Evolutionary conservation across 768 basidiomycete species (phyloP), one percentile per base, ranked within the genome.

Genomic region (Dacryopinax primogenitus): DNA sequence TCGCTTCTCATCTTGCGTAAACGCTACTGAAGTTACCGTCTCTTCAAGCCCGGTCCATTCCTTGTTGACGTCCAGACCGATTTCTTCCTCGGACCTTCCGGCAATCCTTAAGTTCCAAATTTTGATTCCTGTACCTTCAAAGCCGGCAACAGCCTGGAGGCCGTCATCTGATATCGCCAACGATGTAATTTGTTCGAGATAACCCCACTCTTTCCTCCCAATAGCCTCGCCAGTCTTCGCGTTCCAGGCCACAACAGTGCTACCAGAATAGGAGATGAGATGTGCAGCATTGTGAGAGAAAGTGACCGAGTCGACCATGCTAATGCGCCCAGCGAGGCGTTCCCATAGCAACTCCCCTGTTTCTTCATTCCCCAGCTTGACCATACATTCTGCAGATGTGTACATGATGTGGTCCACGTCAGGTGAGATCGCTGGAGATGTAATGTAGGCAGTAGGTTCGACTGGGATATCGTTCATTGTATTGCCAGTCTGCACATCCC

Each of bases 61-160:
- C 65, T 9, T 65, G 65, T 1, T 68, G 63, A 26, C 37, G 16
- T 6, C 36, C 18, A 13, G 45, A 15, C 12, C 68, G 66, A 33
- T 65, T 32, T 72, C 39, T n/a, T n/a, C n/a, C n/a, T 32, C 78
- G 68, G 36, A 78, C 72, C 36, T 23, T 6, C 72, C 70, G 9
- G 77, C 78, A 1, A 73, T 77, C 33, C 69, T 62, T 62, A 75
- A 73, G 67, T 78, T 77, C 79, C 79, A 80, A 1, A 80, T 73
- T 35, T 77, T 73, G 34, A 80, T 75, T 68, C 77, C 73, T 21
- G 74, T 75, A 67, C 79, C 78, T 23, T 77, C 70, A 37, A 72
- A 73, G 4, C 78, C 77, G 21, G 77, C 76, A 45, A 76, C 77
- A 34, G 79, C 72, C 62, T 76, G 70, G 45, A 73, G 72, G 16